Evolutionary conservation across 2,329 filamentous ascomycete genomes (phyloP), one percentile per base, ranked within the genome.

Genomic region (Alternaria solani): DNA sequence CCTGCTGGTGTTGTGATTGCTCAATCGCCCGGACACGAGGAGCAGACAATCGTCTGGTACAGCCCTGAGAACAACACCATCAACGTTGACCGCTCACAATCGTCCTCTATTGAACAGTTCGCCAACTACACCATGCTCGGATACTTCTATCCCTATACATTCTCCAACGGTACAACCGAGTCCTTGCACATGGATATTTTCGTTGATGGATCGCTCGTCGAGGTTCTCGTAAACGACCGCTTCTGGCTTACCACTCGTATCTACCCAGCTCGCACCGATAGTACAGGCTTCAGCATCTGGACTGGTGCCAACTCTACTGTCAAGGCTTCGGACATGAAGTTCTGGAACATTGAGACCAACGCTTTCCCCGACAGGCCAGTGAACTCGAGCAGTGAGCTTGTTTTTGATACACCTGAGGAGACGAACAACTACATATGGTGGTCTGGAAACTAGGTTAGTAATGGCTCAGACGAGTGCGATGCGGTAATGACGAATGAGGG

Each of bases 381-480:
- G 30, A 77, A 83, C 57, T 81, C 78, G 34, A 80, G 76, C 60
- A 78, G 74, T 53, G 52, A 72, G 66, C 67, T 83, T 32, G 67
- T 82, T 8, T 82, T 67, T 46, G 81, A 83, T 57, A 77, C 80
- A 4, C 58, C 77, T 7, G 79, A 77, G 58, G 67, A 82, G 75
- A 82, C 81, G 7, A 77, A 80, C 58, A 79, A 83, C 66, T 80
- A 81, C 60, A 73, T 74, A 12, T 83, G 81, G 81, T 83, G 81
- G 81, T n/a, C 71, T 30, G 81, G 81, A 5, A 77, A 78, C 60
- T 81, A 77, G 42, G 32, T 23, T 5, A n/a, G 30, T 28, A 20
- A 32, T 23, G 46, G 8, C 20, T 12, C n/a, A 16, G 7, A 49
- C 38, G 20, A n/a, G 20, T 16, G 20, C 18, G 18, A 49, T 20